Base-by-base conservation (phyloP, 305 asterid genomes). In the Fraxinus sp. region DNA sequence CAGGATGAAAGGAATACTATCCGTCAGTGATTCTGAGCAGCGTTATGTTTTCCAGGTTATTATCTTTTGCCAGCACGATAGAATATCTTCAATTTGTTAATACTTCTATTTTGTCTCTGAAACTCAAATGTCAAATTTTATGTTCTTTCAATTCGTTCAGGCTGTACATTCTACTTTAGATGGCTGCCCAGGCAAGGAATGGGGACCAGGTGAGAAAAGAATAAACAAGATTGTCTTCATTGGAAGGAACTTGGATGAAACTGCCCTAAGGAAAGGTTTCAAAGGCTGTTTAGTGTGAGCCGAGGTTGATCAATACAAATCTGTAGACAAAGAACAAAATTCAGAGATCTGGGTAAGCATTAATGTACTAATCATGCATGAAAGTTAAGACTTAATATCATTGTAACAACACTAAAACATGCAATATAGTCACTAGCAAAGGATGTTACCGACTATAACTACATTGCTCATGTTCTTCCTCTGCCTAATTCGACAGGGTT, bases 1-100 rank as follows among this genome's bases (percentile, higher is more conserved):
- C 88, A 87, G 98, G 89, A 93, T 95, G 94, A 95, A 95, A 87
- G 99, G 99, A 78, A 92, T 95, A 84, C 81, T 95, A 76, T 92
- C 96, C 3, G 96, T 94, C 84, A 86, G 83, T 1, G 93, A 91
- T 77, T 94, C 91, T 81, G 91, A 92, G 85, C 92, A 94, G 88
- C 97, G 97, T 46, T 95, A 92, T 49, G 98, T 95, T 68, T 92
- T 94, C 86, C 97, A 94, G 97, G 97, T 94, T 80, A 73, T 81
- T 78, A 78, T 86, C 37, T 52, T 28, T 79, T 46, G 64, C 22
- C 37, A 13, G 41, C 39, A 55, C 5, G 10, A 75, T 44, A 26
- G 11, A 11, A 10, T 22, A 26, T 75, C 37, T 49, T 59, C 44
- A 37, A 37, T 37, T 37, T 37, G 44, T 37, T 37, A 36, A 37